Percentiles rank a stretch among this genome's conserved stretches.
Evolutionary conservation across 1,284 basidiomycete species (phyloP).

Genomic region (Cutaneotrichosporon cutaneum): DNA sequence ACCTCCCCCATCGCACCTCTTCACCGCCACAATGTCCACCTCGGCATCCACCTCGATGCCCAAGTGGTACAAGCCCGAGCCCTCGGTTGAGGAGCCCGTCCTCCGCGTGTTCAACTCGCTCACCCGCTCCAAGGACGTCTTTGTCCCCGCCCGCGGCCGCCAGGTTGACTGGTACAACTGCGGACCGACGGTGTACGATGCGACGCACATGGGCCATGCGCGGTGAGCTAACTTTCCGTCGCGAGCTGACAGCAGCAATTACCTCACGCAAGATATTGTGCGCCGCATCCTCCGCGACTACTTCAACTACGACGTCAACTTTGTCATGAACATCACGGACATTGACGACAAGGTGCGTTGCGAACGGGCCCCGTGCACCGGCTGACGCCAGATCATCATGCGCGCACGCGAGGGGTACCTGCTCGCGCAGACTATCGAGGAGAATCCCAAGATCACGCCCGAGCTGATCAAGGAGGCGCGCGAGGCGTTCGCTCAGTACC

Average conservation of each 20-base stretch:
- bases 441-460: conserved; percentile 42
- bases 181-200: conserved; percentile 99
- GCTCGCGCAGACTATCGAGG: conserved; percentile 53
- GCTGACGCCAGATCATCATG: conserved; percentile 70
- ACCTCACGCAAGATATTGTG: conserved; percentile 95
- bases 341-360: conserved; percentile 92
- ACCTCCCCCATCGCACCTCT: background rate
- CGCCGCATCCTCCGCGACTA: conserved; percentile 91
- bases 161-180: conserved; percentile 99
- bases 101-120: conserved; percentile 92
- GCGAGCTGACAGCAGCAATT: conserved; percentile 66
- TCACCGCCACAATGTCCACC: conserved; percentile 26
- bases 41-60: conserved; percentile 41
- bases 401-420: conserved; percentile 84
- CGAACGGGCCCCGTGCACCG: background rate
- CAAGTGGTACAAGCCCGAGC: conserved; percentile 48
- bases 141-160: conserved; percentile 74
- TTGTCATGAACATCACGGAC: conserved; percentile 99
- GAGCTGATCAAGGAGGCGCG: conserved; percentile 37
- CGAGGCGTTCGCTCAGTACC: conserved; percentile 56
- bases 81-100: conserved; percentile 48
- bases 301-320: conserved; percentile 95
- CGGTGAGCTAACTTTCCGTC: conserved; percentile 60
- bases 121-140: conserved; percentile 86
- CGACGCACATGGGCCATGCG: conserved; percentile 98